phyloP scores from a whole-genome alignment of 2,329 filamentous ascomycete genomes.

The Aspergillus vadensis region DNA sequence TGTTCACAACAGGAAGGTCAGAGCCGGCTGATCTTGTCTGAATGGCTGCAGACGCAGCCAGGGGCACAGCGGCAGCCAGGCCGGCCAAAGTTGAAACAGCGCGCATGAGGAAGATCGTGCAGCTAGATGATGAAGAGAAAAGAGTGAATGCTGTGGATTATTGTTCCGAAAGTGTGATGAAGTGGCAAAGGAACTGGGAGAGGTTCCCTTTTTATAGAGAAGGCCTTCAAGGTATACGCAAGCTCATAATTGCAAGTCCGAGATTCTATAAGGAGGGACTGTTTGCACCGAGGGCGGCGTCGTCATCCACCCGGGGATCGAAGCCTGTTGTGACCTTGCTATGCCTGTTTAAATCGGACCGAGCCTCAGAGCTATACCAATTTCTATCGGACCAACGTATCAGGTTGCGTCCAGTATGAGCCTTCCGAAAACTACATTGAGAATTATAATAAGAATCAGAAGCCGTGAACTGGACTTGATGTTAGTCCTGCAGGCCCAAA shows the following conservation, averaged over 20 bases:
- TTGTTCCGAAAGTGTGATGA: not conserved
- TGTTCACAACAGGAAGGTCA: constrained; percentile 11
- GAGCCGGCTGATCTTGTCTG: not conserved
- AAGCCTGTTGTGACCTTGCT: no score
- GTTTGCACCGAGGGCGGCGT: not conserved
- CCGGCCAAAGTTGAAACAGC: not conserved
- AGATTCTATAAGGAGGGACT: not conserved
- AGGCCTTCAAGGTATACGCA: not conserved
- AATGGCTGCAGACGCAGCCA: not conserved
- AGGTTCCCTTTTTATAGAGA: not conserved
- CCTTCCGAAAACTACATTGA: not conserved
- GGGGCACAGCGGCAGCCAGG: constrained; percentile 1
- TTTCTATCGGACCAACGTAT: not conserved
- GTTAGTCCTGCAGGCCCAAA: not conserved
- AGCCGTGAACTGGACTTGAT: not conserved
- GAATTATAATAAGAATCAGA: not conserved
- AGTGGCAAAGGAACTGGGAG: not conserved
- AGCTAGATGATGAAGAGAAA: not conserved
- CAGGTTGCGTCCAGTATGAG: not conserved
- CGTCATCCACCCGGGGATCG: not conserved
- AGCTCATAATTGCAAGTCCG: not conserved
- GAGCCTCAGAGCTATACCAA: not conserved
- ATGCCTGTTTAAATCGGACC: no score
- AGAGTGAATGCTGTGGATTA: not conserved
- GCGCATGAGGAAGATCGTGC: not conserved